Conservation (phyloP, 225 moss, liverwort and hornwort species). For the Asterella californica region DNA sequence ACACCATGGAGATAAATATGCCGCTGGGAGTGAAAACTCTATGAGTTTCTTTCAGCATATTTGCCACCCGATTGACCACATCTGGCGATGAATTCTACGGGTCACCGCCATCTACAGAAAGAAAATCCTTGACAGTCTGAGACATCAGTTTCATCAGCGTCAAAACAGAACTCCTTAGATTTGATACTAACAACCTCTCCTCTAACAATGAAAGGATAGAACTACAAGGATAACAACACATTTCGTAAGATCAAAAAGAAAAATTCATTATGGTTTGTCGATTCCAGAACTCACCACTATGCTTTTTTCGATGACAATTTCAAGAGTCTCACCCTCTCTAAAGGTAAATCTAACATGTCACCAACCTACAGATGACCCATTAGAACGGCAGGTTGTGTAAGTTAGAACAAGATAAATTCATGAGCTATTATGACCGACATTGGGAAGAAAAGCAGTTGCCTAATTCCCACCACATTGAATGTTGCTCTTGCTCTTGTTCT, state of each 20-base stretch:
- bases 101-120: conserved; percentile 92
- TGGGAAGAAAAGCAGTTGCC: too few species aligned
- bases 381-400: neutral
- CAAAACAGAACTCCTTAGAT: too few species aligned
- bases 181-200: neutral
- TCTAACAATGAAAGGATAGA: neutral
- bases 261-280: too few species aligned
- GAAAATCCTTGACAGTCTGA: conserved; percentile 65
- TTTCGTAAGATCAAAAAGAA: neutral
- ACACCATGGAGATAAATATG: conserved; percentile 79
- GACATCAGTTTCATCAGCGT: conserved; percentile 40
- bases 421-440: neutral
- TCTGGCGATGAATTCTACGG: conserved; percentile 73
- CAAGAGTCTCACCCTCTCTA: conserved; percentile 67
- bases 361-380: conserved; percentile 38
- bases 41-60: conserved; percentile 73
- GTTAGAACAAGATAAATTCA: neutral
- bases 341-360: conserved; percentile 78
- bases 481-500: too few species aligned
- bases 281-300: conserved; percentile 55
- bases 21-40: conserved; percentile 72
- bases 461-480: neutral
- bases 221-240: neutral
- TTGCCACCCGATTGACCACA: conserved; percentile 47
- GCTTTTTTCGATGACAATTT: conserved; percentile 90